Conservation (phyloP, 1,284 basidiomycete species). For the Flammula alnicola region DNA sequence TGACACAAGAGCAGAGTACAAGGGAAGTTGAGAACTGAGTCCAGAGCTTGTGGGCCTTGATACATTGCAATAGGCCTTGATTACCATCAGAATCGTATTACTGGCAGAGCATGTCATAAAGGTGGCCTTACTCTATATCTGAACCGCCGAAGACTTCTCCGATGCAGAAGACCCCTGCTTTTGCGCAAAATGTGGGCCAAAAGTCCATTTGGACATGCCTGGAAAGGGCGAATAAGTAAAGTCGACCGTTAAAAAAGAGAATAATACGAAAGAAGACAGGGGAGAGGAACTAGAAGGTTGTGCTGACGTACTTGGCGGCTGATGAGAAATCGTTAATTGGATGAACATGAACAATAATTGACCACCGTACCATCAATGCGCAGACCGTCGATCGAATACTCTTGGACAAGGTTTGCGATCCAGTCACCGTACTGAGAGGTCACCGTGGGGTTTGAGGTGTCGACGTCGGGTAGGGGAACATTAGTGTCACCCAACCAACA, state of each 20-base stretch:
- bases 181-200: conserved; percentile 71
- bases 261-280: too few species aligned
- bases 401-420: conserved; percentile 64
- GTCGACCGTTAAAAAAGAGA: too few species aligned
- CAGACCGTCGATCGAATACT: conserved; percentile 71
- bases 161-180: conserved; percentile 82
- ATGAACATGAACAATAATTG: conserved; percentile 11
- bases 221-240: conserved; percentile 11
- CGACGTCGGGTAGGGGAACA: conserved; percentile 72
- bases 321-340: conserved; percentile 15
- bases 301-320: conserved; percentile 64
- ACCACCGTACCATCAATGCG: conserved; percentile 67
- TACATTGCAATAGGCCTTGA: conserved; percentile 39
- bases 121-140: conserved; percentile 52
- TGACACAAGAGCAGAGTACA: conserved; percentile 66
- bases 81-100: conserved; percentile 8
- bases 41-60: conserved; percentile 58
- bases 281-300: background rate
- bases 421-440: conserved; percentile 60
- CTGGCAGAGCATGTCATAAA: background rate
- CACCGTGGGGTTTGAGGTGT: conserved; percentile 69
- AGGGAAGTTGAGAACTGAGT: conserved; percentile 76
- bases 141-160: conserved; percentile 74
- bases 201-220: conserved; percentile 71
- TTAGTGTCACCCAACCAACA: conserved; percentile 79